Conservation (phyloP, 2,329 filamentous ascomycete species). For the Ophiostoma ulmi region DNA sequence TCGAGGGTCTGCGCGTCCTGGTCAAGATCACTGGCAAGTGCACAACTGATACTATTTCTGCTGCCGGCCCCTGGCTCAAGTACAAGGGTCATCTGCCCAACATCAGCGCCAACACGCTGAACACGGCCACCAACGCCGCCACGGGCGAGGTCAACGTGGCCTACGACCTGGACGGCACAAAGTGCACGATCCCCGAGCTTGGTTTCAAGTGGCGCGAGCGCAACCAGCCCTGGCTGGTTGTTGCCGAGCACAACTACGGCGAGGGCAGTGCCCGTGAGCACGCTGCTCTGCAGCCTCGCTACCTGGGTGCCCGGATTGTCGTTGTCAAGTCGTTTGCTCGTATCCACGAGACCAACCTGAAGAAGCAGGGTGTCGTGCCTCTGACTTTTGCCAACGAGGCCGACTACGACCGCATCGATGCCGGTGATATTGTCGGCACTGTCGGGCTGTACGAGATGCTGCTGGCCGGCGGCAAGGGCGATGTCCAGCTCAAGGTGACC, state of each 20-base stretch:
- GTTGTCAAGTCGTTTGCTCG: slow-evolving; percentile 77
- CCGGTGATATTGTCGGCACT: slow-evolving; percentile 78
- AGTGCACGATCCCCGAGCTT: slow-evolving; percentile 78
- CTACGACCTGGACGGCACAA: slow-evolving; percentile 74
- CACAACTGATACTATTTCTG: slow-evolving; percentile 97
- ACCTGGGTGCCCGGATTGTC: slow-evolving; percentile 76
- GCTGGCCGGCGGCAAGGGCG: slow-evolving; percentile 67
- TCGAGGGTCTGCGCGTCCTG: slow-evolving; percentile 74
- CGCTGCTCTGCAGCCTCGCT: slow-evolving; percentile 77
- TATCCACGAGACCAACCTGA: slow-evolving; percentile 90
- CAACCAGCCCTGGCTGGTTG: slow-evolving; percentile 79
- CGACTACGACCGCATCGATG: slow-evolving; percentile 79
- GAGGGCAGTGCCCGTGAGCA: slow-evolving; percentile 84
- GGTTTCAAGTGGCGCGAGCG: slow-evolving; percentile 75
- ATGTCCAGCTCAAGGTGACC: slow-evolving; percentile 62
- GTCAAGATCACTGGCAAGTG: slow-evolving; percentile 98
- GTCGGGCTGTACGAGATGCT: slow-evolving; percentile 81
- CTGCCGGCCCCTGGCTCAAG: slow-evolving; percentile 94
- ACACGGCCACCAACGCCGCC: slow-evolving; percentile 86
- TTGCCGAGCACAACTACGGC: slow-evolving; percentile 95
- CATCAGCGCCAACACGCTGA: slow-evolving; percentile 95
- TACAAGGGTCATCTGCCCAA: slow-evolving; percentile 99
- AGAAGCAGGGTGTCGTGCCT: slow-evolving; percentile 95
- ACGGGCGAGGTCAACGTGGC: slow-evolving; percentile 90
- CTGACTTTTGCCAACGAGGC: slow-evolving; percentile 82